These are phyloP conservation scores for Lasiosphaeria miniovina DNA, from an alignment of 495 filamentous ascomycete species.

Conservation along the genomic window DNA sequence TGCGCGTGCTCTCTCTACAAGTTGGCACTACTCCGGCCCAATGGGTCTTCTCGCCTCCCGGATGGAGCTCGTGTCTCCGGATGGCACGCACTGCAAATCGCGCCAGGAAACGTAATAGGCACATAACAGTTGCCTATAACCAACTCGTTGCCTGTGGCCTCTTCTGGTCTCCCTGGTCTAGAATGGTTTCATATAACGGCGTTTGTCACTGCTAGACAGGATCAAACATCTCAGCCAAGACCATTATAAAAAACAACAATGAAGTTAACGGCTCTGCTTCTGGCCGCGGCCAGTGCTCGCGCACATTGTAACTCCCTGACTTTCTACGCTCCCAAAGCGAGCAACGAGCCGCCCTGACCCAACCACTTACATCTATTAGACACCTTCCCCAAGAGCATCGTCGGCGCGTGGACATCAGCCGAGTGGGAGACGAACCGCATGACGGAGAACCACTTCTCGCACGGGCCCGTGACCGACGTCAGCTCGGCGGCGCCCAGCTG, in stretches of 20 bases:
- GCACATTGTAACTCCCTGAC: slow-evolving; percentile 37
- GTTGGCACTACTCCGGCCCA: too few species aligned
- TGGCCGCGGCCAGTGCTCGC: slow-evolving; percentile 33
- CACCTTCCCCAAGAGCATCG: slow-evolving; percentile 25
- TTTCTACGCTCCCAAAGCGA: neutral
- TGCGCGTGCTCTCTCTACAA: too few species aligned
- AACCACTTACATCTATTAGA: slow-evolving; percentile 11
- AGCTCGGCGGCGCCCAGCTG: slow-evolving; percentile 51
- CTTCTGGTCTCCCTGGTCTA: neutral
- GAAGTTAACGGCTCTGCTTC: slow-evolving; percentile 33
- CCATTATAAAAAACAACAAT: slow-evolving; percentile 18
- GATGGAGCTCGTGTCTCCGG: too few species aligned
- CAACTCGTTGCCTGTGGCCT: too few species aligned
- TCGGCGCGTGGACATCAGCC: slow-evolving; percentile 36
- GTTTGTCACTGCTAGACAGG: neutral
- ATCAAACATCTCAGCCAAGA: neutral
- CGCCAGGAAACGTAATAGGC: too few species aligned
- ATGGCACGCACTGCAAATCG: too few species aligned
- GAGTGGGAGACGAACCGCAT: slow-evolving; percentile 43
- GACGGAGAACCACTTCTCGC: slow-evolving; percentile 43
- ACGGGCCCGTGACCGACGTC: slow-evolving; percentile 37
- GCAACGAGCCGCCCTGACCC: slow-evolving; percentile 3
- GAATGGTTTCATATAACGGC: neutral
- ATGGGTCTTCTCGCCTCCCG: too few species aligned
- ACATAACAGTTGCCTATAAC: too few species aligned